Base-by-base conservation (phyloP, 2,329 filamentous ascomycete species). In the Ophiocordyceps polyrhachis-furcata region DNA sequence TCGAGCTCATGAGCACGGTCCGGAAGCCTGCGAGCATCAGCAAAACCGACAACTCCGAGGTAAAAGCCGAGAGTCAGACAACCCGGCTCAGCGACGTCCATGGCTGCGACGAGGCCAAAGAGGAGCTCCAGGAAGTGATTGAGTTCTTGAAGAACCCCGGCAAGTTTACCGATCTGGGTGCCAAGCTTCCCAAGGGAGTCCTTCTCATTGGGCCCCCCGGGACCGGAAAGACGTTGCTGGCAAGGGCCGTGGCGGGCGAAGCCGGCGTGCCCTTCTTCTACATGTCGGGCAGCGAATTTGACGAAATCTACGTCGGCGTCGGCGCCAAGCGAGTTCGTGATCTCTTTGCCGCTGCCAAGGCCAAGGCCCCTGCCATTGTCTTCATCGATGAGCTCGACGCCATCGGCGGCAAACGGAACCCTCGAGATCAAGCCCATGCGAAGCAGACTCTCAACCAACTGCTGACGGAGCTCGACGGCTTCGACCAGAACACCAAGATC, bases 251-350 rank as follows among this genome's bases (percentile, higher is more conserved):
- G 48, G 91, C 91, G 42, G 91, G 91, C 44, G 91, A 98, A 67
- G 88, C 91, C 45, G 91, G 89, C 46, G 91, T 98, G 17, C 91
- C 91, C 1, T 98, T 98, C 72, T 98, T 96, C 72, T 98, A 95
- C 73, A 96, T 98, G 89, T 98, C 91, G 57, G 91, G 91, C 43
- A 93, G 86, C 47, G 91, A 98, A 61, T 98, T 98, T 58, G 91
- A 98, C 57, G 91, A 98, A 63, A 82, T 98, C 44, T 98, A 95
- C 57, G 93, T 98, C 32, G 91, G 91, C 58, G 91, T 98, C 45
- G 87, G 88, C 58, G 87, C 87, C 41, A 94, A 98, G 70, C 83
- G 91, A 56, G 89, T 98, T 43, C 85, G 91, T 47, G 91, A 95
- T 49, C 74, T 94, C n/a, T 93, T 94, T 61, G 66, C 71, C 41